These are phyloP conservation scores for Atalantia buxifolia DNA, from an alignment of 345 rosid genomes.

Conservation along the genomic window DNA sequence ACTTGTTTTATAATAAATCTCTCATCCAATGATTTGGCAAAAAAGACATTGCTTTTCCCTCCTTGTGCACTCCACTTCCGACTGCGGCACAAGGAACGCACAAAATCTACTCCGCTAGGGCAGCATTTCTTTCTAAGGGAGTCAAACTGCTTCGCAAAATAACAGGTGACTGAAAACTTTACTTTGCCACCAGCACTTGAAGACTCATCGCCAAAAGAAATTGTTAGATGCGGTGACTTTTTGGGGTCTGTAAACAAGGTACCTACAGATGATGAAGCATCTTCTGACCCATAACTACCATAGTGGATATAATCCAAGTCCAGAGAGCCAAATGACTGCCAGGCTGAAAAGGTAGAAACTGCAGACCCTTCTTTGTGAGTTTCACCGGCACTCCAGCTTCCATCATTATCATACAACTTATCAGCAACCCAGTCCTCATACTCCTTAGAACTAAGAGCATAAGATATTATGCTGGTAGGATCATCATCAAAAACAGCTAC, in stretches of 20 bases:
- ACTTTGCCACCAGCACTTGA: slow-evolving; percentile 59
- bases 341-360: slow-evolving; percentile 47
- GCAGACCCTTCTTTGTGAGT: slow-evolving; percentile 36
- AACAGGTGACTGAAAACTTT: slow-evolving; percentile 85
- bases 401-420: slow-evolving; percentile 39
- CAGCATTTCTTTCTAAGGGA: slow-evolving; percentile 79
- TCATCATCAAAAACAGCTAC: slow-evolving; percentile 89
- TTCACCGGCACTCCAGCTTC: slow-evolving; percentile 35
- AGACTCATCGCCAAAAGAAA: slow-evolving; percentile 66
- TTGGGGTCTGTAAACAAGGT: slow-evolving; percentile 44
- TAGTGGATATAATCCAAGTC: slow-evolving; percentile 58
- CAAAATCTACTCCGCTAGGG: slow-evolving; percentile 70
- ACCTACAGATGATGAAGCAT: slow-evolving; percentile 37
- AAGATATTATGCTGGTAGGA: slow-evolving; percentile 83
- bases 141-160: slow-evolving; percentile 82
- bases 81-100: slow-evolving; percentile 87
- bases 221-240: slow-evolving; percentile 70
- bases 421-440: slow-evolving; percentile 68
- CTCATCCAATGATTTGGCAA: slow-evolving; percentile 91
- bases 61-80: slow-evolving; percentile 95
- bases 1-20: slow-evolving; percentile 95
- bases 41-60: slow-evolving; percentile 95
- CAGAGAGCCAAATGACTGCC: slow-evolving; percentile 63
- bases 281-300: slow-evolving; percentile 57
- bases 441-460: slow-evolving; percentile 81